Conservation (phyloP, 768 basidiomycete species). For the Terana coerulea region DNA sequence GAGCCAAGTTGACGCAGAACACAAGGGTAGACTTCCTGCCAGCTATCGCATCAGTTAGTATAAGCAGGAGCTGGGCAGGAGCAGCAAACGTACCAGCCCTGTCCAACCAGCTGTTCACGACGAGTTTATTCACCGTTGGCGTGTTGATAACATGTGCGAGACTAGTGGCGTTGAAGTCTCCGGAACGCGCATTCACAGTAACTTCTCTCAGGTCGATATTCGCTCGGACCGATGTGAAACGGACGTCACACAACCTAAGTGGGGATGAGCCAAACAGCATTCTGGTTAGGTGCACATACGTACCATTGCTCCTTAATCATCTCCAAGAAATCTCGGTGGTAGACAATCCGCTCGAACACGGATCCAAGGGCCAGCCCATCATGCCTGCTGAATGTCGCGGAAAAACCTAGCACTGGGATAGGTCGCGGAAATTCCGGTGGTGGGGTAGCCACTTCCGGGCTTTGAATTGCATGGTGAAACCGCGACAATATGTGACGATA, state of each 20-base stretch:
- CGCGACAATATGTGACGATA: constrained; percentile 82
- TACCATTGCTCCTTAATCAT: constrained; percentile 95
- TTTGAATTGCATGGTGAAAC: constrained; percentile 67
- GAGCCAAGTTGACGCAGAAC: constrained; percentile 85
- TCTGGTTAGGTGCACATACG: constrained; percentile 10
- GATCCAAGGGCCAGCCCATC: constrained; percentile 87
- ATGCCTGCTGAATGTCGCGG: constrained; percentile 90
- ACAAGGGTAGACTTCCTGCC: constrained; percentile 82
- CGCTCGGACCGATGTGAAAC: constrained; percentile 79
- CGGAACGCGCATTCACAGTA: constrained; percentile 58
- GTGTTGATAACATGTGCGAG: constrained; percentile 84
- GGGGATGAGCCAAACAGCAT: too few relatives aligned
- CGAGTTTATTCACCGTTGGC: constrained; percentile 65
- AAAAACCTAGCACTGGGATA: constrained; percentile 89
- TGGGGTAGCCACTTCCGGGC: constrained; percentile 42
- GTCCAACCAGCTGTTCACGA: constrained; percentile 84
- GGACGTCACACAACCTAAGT: constrained; percentile 76
- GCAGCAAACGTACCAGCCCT: constrained; percentile 57
- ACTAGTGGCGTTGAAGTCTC: constrained; percentile 79
- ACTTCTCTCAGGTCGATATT: constrained; percentile 68
- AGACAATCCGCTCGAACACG: constrained; percentile 89
- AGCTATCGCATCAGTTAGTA: constrained; percentile 28
- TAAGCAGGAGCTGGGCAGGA: background rate
- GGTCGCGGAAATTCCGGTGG: constrained; percentile 38
- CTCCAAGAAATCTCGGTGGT: constrained; percentile 84